Conservation (phyloP, 805 yeast genomes). For the Teunomyces panamensis region DNA sequence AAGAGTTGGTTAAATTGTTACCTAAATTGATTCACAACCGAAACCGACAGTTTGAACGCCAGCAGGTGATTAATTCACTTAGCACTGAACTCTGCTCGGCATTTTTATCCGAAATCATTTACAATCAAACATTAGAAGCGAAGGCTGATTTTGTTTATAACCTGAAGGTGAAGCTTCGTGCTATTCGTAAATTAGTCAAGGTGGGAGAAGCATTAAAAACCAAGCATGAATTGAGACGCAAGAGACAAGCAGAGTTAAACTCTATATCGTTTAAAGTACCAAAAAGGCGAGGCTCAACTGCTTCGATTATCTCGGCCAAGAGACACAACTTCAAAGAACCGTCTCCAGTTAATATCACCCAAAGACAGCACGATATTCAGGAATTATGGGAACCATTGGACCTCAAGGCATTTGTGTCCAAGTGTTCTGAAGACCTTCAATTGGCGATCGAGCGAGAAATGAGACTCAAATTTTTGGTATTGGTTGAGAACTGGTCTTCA, state of each 20-base stretch:
- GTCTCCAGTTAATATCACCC: constrained; percentile 10
- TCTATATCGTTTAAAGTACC: constrained; percentile 21
- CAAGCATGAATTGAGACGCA: constrained; percentile 26
- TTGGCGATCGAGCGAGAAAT: constrained; percentile 18
- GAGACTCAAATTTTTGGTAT: constrained; percentile 35
- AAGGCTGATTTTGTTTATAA: constrained; percentile 44
- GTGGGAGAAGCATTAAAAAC: constrained; percentile 20
- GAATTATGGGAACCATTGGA: constrained; percentile 50
- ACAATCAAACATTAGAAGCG: constrained; percentile 38
- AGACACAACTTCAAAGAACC: constrained; percentile 11
- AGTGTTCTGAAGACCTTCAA: constrained; percentile 26
- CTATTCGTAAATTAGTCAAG: constrained; percentile 29
- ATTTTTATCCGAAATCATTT: constrained; percentile 57
- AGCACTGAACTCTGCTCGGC: constrained; percentile 55
- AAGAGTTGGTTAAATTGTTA: constrained; percentile 23
- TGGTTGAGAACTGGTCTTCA: constrained; percentile 48
- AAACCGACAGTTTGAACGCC: constrained; percentile 19
- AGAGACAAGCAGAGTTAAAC: constrained; percentile 32
- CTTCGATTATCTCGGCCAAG: constrained; percentile 12
- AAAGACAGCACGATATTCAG: constrained; percentile 33
- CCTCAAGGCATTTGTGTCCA: constrained; percentile 30
- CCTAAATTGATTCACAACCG: constrained; percentile 22
- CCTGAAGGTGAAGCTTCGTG: constrained; percentile 23
- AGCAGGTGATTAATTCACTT: constrained; percentile 32
- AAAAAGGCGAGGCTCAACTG: background rate